A percentile compares a stretch with the other conserved stretches of the same genome.
Evolutionary conservation across 2,329 filamentous ascomycete genomes (phyloP).

Genomic region (Paecilomyces variotii): DNA sequence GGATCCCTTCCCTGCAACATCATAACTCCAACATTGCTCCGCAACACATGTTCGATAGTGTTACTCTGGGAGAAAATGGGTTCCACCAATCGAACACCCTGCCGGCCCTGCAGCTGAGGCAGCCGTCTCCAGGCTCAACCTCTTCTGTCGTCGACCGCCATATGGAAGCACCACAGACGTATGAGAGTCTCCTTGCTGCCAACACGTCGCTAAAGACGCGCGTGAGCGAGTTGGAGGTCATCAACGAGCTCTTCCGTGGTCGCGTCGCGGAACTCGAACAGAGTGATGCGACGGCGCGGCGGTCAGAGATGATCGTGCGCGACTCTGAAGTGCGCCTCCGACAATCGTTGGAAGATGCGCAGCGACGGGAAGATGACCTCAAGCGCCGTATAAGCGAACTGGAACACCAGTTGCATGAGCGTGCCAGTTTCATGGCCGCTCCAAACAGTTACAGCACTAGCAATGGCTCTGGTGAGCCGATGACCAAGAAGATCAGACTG

Average conservation of each 20-base stretch:
- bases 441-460: constrained; percentile 14
- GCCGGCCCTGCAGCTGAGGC: constrained; percentile 44
- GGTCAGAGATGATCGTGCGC: constrained; percentile 48
- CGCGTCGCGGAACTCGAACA: constrained; percentile 69
- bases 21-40: constrained; percentile 60
- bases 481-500: constrained; percentile 49
- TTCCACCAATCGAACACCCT: constrained; percentile 50
- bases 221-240: constrained; percentile 89
- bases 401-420: constrained; percentile 46
- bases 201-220: constrained; percentile 90
- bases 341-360: constrained; percentile 64
- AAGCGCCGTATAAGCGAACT: constrained; percentile 76
- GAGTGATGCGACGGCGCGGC: constrained; percentile 60
- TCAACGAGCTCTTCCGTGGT: constrained; percentile 74
- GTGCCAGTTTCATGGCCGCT: constrained; percentile 9
- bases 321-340: constrained; percentile 50
- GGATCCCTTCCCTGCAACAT: constrained; percentile 47
- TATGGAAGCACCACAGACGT: constrained; percentile 64
- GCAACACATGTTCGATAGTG: constrained; percentile 70
- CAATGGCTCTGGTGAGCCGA: constrained; percentile 35
- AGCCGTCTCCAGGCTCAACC: constrained; percentile 52
- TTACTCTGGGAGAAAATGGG: constrained; percentile 57
- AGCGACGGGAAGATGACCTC: constrained; percentile 69
- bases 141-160: constrained; percentile 54
- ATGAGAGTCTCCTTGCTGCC: constrained; percentile 68